phyloP scores from a whole-genome alignment of 208 protist genomes.

The Eutreptiella sp. region DNA sequence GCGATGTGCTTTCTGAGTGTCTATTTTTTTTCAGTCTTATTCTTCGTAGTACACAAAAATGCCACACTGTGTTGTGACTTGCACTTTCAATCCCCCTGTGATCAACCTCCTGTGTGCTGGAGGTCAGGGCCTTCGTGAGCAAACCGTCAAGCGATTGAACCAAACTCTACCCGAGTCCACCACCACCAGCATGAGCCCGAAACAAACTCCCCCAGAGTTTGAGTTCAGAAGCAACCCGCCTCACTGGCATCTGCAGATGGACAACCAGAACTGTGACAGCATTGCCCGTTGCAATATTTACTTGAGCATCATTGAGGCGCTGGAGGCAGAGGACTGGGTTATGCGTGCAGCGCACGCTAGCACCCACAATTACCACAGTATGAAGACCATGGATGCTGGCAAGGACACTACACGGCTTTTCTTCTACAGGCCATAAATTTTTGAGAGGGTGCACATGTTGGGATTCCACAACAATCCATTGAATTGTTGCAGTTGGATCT shows the following conservation, averaged over 20 bases:
- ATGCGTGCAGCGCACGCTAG: constrained; percentile 53
- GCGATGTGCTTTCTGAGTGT: too few species aligned
- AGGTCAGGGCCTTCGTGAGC: constrained; percentile 60
- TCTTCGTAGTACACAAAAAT: too few species aligned
- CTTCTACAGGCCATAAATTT: too few species aligned
- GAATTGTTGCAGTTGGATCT: too few species aligned
- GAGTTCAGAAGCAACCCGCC: too few species aligned
- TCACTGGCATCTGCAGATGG: constrained; percentile 54
- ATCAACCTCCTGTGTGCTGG: constrained; percentile 55
- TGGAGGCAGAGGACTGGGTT: constrained; percentile 63
- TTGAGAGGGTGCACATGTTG: too few species aligned
- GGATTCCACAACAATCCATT: too few species aligned
- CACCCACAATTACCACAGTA: constrained; percentile 20
- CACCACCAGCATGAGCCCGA: constrained; percentile 57
- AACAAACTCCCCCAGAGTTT: too few species aligned
- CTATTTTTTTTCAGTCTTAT: too few species aligned
- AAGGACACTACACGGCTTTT: constrained; percentile 65
- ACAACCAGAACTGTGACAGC: constrained; percentile 68
- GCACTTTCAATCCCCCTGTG: constrained; percentile 64
- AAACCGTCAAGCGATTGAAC: constrained; percentile 65
- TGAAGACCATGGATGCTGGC: too few species aligned
- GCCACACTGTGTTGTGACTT: constrained; percentile 68
- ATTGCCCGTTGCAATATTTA: constrained; percentile 54
- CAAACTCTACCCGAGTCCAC: constrained; percentile 63
- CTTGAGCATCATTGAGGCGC: constrained; percentile 50